Evolutionary conservation across 139 green algal species (phyloP), one percentile per base, ranked within the genome.

Genomic region (Coccomyxa sp.): DNA sequence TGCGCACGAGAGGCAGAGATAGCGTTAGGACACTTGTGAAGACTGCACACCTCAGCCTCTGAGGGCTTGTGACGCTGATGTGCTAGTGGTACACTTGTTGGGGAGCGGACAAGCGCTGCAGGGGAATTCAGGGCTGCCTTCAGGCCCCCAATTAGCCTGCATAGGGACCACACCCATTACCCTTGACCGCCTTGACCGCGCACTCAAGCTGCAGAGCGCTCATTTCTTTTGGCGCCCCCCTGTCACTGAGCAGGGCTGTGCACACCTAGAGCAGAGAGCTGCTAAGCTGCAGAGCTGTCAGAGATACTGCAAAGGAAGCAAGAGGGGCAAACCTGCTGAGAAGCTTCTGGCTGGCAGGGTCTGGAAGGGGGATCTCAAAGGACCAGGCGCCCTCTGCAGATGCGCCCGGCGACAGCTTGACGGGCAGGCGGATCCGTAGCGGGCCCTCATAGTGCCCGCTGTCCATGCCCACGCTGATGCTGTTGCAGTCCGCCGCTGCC

Each of bases 391-490:
- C 86, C 74, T 90, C 86, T 6, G 70, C 18, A 54, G 88, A 86
- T n/a, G 79, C 33, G 3, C 22, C 55, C 50, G 40, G 73, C 10
- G 33, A n/a, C 38, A 77, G 39, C 22, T 22, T 68, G 35, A 91
- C 68, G 8, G 86, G 87, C 50, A 91, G 39, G 18, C 77, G 79
- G 50, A 91, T 31, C 7, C 78, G 68, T 55, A 91, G 78, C 24
- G 91, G 92, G 0, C 92, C 91, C 73, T 95, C 91, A 79, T 95
- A 96, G 14, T 77, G 70, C 10, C 86, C 75, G 22, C 83, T 81
- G 78, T 95, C 91, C 9, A 93, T 40, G 78, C 88, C 84, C 1
- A 81, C 34, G 5, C 75, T 77, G 41, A 89, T 82, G 39, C 84
- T 83, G 6, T 75, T 54, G 1, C n/a, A 40, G 79, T 95, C 88